Percentiles rank a stretch among this genome's conserved stretches.
phyloP scores from a whole-genome alignment of 2,329 filamentous ascomycete genomes.

The Ophiostoma sp. region DNA sequence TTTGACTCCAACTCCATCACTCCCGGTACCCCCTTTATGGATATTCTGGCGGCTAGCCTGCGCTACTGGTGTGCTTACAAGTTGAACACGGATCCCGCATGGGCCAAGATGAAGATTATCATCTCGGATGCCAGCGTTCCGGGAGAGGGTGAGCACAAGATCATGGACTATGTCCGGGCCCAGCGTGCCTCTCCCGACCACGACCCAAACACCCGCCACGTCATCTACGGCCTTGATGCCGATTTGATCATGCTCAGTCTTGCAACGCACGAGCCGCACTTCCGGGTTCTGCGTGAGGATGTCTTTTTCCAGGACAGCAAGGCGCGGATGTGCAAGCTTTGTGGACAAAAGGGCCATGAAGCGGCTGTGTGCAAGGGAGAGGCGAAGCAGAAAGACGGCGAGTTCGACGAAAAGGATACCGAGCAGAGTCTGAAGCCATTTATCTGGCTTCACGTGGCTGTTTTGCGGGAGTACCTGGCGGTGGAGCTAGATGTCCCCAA shows the following conservation, averaged over 20 bases:
- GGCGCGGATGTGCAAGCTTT: conserved; percentile 75
- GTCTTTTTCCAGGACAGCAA: conserved; percentile 90
- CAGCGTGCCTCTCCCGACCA: conserved; percentile 86
- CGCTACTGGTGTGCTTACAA: conserved; percentile 98
- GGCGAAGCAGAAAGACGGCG: conserved; percentile 69
- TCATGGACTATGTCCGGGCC: conserved; percentile 96
- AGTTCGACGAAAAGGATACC: conserved; percentile 76
- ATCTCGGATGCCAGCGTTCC: conserved; percentile 98
- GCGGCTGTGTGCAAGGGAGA: conserved; percentile 78
- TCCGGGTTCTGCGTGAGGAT: conserved; percentile 91
- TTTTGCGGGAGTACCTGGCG: conserved; percentile 87
- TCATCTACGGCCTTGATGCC: conserved; percentile 95
- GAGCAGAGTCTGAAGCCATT: conserved; percentile 75
- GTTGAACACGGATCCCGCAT: conserved; percentile 90
- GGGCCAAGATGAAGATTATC: conserved; percentile 94
- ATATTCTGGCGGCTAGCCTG: conserved; percentile 80
- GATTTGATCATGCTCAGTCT: conserved; percentile 98
- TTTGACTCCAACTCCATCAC: conserved; percentile 89
- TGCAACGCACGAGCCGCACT: conserved; percentile 94
- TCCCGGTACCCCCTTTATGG: conserved; percentile 97
- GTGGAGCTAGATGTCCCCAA: conserved; percentile 79
- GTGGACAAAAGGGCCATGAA: conserved; percentile 87
- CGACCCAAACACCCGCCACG: conserved; percentile 93
- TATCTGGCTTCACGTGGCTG: conserved; percentile 93
- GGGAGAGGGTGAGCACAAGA: conserved; percentile 97